Percentiles rank a stretch among this genome's conserved stretches.
These are phyloP conservation scores for Ophiostoma fasciatum DNA, from an alignment of 2,329 filamentous ascomycete genomes.

Conservation along the genomic window DNA sequence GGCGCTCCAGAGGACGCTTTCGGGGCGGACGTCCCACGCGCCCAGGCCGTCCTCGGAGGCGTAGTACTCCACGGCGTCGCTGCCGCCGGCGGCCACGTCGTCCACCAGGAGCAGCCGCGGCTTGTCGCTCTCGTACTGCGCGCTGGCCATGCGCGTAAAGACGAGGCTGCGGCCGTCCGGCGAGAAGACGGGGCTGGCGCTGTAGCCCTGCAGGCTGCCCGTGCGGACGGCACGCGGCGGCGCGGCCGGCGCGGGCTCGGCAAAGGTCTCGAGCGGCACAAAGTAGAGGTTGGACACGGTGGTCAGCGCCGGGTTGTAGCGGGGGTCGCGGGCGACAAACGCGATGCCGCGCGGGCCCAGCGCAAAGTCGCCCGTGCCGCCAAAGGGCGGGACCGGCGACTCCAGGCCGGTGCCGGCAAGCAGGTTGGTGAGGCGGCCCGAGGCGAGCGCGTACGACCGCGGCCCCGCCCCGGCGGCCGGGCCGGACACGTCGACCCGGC, in stretches of 20 bases:
- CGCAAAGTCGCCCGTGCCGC: constrained; percentile 68
- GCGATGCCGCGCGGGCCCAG: constrained; percentile 49
- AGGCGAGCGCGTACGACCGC: constrained; percentile 25
- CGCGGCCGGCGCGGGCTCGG: constrained; percentile 29
- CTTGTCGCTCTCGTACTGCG: constrained; percentile 72
- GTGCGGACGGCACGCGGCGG: constrained; percentile 21
- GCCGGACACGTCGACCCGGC: constrained; percentile 32
- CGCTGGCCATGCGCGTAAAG: constrained; percentile 64
- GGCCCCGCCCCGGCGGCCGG: constrained; percentile 12
- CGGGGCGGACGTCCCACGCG: constrained; percentile 44
- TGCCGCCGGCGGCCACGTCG: constrained; percentile 39
- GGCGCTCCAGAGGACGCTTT: constrained; percentile 38
- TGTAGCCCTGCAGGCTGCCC: constrained; percentile 48
- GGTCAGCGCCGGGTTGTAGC: constrained; percentile 43
- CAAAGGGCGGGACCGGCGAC: constrained; percentile 63
- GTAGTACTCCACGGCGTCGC: constrained; percentile 46
- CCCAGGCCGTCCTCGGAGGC: constrained; percentile 47
- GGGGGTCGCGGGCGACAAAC: constrained; percentile 62
- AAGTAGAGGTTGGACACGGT: constrained; percentile 61
- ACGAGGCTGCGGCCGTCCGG: constrained; percentile 54
- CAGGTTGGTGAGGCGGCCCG: constrained; percentile 43
- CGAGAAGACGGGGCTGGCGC: constrained; percentile 55
- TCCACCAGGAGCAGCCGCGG: constrained; percentile 50
- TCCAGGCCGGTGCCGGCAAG: constrained; percentile 44
- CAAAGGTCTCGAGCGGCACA: constrained; percentile 52